phyloP scores from a whole-genome alignment of 768 basidiomycete species.

The Termitomyces sp. region DNA sequence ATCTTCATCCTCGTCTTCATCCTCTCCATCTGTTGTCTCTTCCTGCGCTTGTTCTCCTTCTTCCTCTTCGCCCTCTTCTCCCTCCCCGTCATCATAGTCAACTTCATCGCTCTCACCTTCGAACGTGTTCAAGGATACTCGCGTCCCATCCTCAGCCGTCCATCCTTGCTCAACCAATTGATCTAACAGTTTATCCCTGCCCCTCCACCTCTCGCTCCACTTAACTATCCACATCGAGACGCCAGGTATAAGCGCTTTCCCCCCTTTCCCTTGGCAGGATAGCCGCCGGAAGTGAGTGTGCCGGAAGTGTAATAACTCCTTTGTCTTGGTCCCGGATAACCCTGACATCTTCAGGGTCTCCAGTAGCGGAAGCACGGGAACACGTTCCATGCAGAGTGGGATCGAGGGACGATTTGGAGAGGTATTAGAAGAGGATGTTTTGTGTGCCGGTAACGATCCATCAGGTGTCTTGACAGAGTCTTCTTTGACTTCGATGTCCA shows the following conservation, averaged over 20 bases:
- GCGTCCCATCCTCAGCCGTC: conserved; percentile 16
- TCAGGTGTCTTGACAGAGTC: background rate
- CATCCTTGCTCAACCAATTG: conserved; percentile 32
- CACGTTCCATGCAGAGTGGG: background rate
- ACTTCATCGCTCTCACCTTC: conserved; percentile 24
- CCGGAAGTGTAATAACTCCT: conserved; percentile 16
- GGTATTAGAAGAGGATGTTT: background rate
- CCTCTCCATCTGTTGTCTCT: conserved; percentile 11
- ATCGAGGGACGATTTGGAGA: conserved; percentile 6
- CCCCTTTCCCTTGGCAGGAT: background rate
- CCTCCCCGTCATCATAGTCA: conserved; percentile 17
- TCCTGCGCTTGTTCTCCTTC: conserved; percentile 21
- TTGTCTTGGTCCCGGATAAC: conserved; percentile 15
- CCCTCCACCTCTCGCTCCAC: conserved; percentile 28
- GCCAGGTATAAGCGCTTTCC: background rate
- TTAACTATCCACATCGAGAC: conserved; percentile 24
- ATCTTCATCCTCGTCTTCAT: conserved; percentile 4
- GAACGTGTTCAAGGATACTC: conserved; percentile 24
- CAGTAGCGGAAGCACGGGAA: conserved; percentile 18
- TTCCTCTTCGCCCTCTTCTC: conserved; percentile 11
- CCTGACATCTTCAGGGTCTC: conserved; percentile 18
- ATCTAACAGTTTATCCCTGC: conserved; percentile 32
- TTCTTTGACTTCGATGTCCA: conserved; percentile 7
- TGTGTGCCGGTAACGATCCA: background rate
- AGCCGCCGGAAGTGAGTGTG: background rate